phyloP scores from a whole-genome alignment of 495 filamentous ascomycete species.

The Hypomontagnella monticulosa region DNA sequence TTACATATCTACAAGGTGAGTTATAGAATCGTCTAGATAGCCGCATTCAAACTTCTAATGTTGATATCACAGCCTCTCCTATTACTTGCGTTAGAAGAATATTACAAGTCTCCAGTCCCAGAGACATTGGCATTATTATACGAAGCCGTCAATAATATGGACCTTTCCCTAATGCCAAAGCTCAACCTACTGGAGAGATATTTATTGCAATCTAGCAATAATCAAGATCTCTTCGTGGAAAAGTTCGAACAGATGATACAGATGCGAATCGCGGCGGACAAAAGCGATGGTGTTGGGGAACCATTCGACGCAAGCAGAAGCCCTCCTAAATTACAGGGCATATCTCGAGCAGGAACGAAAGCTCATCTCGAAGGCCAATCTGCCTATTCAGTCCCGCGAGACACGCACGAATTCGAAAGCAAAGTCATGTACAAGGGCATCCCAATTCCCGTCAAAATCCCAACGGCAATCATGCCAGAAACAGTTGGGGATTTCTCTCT shows the following conservation, averaged over 20 bases:
- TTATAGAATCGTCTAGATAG: slow-evolving; percentile 4
- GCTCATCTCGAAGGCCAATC: slow-evolving; percentile 61
- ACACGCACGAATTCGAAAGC: slow-evolving; percentile 97
- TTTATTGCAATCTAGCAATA: slow-evolving; percentile 88
- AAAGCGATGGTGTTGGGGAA: slow-evolving; percentile 50
- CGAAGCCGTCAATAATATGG: slow-evolving; percentile 94
- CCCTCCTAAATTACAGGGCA: slow-evolving; percentile 57
- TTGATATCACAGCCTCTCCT: slow-evolving; percentile 74
- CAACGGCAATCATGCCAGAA: slow-evolving; percentile 90
- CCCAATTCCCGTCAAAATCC: slow-evolving; percentile 94
- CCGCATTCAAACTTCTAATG: slow-evolving; percentile 39
- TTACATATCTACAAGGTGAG: slow-evolving; percentile 96
- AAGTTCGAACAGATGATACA: slow-evolving; percentile 97
- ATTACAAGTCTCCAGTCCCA: slow-evolving; percentile 90
- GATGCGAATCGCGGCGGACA: slow-evolving; percentile 64
- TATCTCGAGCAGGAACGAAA: slow-evolving; percentile 64
- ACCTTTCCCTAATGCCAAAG: slow-evolving; percentile 91
- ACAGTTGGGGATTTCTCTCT: slow-evolving; percentile 98
- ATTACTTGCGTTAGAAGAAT: slow-evolving; percentile 94
- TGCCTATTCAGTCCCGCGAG: slow-evolving; percentile 76
- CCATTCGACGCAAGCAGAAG: slow-evolving; percentile 59
- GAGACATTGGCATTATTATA: slow-evolving; percentile 92
- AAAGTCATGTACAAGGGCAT: slow-evolving; percentile 94
- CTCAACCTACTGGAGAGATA: slow-evolving; percentile 83
- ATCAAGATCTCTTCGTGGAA: slow-evolving; percentile 95